phyloP scores from a whole-genome alignment of 257 asterid genomes.

The Leonotis leonurus region DNA sequence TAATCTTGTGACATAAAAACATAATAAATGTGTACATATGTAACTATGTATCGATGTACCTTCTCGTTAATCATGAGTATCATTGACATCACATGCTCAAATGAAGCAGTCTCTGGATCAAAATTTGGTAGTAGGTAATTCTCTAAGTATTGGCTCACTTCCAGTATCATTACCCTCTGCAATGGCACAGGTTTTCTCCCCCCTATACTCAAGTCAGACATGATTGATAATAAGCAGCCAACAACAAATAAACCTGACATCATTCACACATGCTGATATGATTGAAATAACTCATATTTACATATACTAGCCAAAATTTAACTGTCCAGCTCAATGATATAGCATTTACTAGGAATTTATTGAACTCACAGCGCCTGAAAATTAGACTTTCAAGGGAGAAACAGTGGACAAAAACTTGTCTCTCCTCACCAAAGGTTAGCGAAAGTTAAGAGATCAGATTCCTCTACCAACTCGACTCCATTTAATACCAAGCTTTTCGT shows the following conservation, averaged over 20 bases:
- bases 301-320: background rate
- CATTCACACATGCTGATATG: constrained; percentile 2
- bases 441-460: background rate
- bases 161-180: constrained; percentile 97
- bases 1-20: background rate
- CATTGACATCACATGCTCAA: constrained; percentile 98
- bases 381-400: background rate
- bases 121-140: constrained; percentile 96
- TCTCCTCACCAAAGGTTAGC: background rate
- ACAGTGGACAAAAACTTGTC: background rate
- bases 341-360: background rate
- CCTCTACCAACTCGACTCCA: constrained; percentile 1
- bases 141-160: constrained; percentile 97
- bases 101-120: constrained; percentile 72
- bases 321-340: background rate
- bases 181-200: constrained; percentile 87
- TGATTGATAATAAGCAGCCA: constrained; percentile 9
- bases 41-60: constrained; percentile 30
- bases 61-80: constrained; percentile 97
- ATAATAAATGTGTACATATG: background rate
- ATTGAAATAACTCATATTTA: background rate
- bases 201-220: constrained; percentile 36
- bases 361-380: background rate
- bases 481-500: background rate
- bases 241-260: constrained; percentile 5